Percentiles rank a stretch among this genome's conserved stretches.
Evolutionary conservation across 2,329 filamentous ascomycete genomes (phyloP).

Genomic region (Penicillium sp.): DNA sequence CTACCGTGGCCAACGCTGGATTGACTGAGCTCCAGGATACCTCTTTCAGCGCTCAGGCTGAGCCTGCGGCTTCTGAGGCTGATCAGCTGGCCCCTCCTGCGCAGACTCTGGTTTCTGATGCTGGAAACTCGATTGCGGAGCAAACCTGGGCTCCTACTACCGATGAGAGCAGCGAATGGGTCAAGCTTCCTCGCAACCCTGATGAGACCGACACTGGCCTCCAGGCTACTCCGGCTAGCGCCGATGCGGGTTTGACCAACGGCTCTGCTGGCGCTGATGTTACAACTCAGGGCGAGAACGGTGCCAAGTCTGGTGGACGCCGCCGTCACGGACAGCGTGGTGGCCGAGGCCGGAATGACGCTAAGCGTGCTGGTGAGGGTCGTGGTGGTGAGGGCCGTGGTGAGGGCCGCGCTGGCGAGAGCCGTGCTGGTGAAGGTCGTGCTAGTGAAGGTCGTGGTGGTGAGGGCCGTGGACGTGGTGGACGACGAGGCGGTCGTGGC

Average conservation of each 20-base stretch:
- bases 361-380: slow-evolving; percentile 24
- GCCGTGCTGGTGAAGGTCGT: slow-evolving; percentile 12
- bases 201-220: slow-evolving; percentile 70
- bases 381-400: slow-evolving; percentile 16
- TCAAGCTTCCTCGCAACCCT: slow-evolving; percentile 71
- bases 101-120: slow-evolving; percentile 45
- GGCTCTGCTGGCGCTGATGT: slow-evolving; percentile 55
- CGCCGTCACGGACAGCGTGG: slow-evolving; percentile 32
- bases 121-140: slow-evolving; percentile 50
- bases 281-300: slow-evolving; percentile 38
- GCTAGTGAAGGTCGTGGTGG: slow-evolving; percentile 15
- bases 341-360: slow-evolving; percentile 38
- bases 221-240: slow-evolving; percentile 59
- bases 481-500: slow-evolving; percentile 14
- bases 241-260: slow-evolving; percentile 61
- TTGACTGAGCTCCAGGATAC: slow-evolving; percentile 58
- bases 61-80: slow-evolving; percentile 24
- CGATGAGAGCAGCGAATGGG: slow-evolving; percentile 65
- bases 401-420: too few species aligned
- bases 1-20: slow-evolving; percentile 60
- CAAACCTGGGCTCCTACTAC: slow-evolving; percentile 54
- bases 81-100: slow-evolving; percentile 35
- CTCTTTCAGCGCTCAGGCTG: slow-evolving; percentile 57
- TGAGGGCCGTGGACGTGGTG: slow-evolving; percentile 38
- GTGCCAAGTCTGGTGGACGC: slow-evolving; percentile 43